Evolutionary conservation across 2,329 filamentous ascomycete genomes (phyloP).

Genomic region (Bipolaris zeicola): DNA sequence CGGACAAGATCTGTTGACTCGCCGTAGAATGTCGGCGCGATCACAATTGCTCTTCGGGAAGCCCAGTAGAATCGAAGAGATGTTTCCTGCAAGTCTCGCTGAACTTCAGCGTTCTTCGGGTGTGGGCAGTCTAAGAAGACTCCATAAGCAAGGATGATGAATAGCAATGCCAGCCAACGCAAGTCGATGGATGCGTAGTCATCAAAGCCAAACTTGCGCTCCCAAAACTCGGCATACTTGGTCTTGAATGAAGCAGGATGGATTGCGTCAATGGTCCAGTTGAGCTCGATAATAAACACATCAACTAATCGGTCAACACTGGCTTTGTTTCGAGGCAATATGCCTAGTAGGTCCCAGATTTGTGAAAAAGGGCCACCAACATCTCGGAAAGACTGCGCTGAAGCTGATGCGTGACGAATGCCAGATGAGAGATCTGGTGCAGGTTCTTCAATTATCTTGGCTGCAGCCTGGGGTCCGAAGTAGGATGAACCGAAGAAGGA

Average conservation of each 20-base stretch:
- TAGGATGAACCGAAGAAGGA: slow-evolving; percentile 29
- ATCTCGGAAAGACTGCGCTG: slow-evolving; percentile 34
- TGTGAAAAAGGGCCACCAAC: slow-evolving; percentile 44
- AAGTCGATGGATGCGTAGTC: slow-evolving; percentile 50
- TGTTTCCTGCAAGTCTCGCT: slow-evolving; percentile 47
- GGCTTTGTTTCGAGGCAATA: slow-evolving; percentile 47
- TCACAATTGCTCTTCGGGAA: slow-evolving; percentile 48
- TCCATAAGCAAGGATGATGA: slow-evolving; percentile 51
- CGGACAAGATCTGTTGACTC: slow-evolving; percentile 51
- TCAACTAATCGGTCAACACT: slow-evolving; percentile 47
- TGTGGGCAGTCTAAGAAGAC: slow-evolving; percentile 47
- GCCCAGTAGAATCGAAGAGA: slow-evolving; percentile 53
- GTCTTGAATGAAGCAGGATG: slow-evolving; percentile 43
- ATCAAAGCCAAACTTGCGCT: slow-evolving; percentile 49
- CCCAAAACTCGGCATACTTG: slow-evolving; percentile 50
- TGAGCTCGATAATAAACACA: slow-evolving; percentile 47
- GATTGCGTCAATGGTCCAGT: slow-evolving; percentile 47
- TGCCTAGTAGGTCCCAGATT: slow-evolving; percentile 51
- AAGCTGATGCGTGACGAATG: slow-evolving; percentile 23
- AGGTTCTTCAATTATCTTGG: slow-evolving; percentile 27
- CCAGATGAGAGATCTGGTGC: slow-evolving; percentile 23
- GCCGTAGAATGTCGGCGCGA: slow-evolving; percentile 52
- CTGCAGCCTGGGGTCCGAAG: slow-evolving; percentile 27
- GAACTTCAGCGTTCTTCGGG: slow-evolving; percentile 40
- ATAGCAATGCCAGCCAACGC: slow-evolving; percentile 51